phyloP scores from a whole-genome alignment of 495 filamentous ascomycete species.

The Achaetomiella virescens region DNA sequence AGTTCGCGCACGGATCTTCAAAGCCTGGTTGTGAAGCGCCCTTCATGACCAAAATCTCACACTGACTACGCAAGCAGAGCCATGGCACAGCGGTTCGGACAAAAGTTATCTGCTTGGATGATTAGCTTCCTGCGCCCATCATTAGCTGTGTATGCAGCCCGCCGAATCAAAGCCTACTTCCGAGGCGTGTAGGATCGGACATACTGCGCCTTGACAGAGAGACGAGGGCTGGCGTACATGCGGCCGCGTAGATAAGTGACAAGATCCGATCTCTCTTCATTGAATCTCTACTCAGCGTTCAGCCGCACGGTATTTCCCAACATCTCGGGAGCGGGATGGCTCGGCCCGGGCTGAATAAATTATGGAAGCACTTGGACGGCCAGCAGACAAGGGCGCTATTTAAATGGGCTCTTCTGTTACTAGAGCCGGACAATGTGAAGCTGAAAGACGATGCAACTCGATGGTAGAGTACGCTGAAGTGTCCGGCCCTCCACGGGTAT shows the following conservation, averaged over 20 bases:
- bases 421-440: no score
- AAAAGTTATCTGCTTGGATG: not conserved
- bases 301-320: conserved; percentile 1
- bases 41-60: not conserved
- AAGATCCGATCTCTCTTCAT: not conserved
- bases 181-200: not conserved
- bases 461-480: no score
- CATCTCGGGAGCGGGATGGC: no score
- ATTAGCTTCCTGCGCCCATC: not conserved
- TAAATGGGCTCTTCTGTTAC: no score
- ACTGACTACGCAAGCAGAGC: not conserved
- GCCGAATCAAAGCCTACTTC: conserved; percentile 4
- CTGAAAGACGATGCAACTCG: no score
- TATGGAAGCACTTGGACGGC: no score
- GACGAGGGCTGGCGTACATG: not conserved
- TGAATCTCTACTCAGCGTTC: not conserved
- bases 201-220: not conserved
- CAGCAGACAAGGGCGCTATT: no score
- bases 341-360: not conserved
- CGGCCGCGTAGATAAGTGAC: not conserved
- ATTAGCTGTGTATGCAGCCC: not conserved
- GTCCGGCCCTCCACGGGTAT: no score
- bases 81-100: conserved; percentile 5
- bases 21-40: not conserved
- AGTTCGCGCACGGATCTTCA: not conserved